phyloP scores from a whole-genome alignment of 129 eudicot species.

The Flaveria bidentis region DNA sequence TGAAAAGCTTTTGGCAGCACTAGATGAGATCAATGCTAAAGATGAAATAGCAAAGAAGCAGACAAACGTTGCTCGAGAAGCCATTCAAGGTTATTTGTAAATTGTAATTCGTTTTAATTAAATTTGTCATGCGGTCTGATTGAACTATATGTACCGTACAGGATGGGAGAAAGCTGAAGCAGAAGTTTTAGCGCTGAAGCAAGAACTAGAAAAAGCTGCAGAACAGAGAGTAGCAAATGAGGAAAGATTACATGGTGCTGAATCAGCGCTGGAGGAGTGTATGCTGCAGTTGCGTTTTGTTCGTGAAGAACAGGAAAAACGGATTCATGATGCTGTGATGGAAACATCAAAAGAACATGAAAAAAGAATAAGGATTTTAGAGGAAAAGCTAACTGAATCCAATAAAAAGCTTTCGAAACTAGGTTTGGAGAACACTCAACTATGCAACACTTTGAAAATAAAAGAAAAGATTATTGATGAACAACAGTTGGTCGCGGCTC shows the following conservation, averaged over 20 bases:
- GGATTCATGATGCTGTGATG: constrained; percentile 58
- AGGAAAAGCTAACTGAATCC: constrained; percentile 59
- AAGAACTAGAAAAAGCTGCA: constrained; percentile 67
- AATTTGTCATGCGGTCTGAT: not conserved
- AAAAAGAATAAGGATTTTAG: constrained; percentile 36
- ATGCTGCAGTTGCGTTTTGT: constrained; percentile 82
- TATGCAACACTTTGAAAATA: constrained; percentile 48
- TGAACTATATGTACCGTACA: constrained; percentile 25
- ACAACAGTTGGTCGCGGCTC: constrained; percentile 38
- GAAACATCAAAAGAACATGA: constrained; percentile 65
- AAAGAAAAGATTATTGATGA: constrained; percentile 66
- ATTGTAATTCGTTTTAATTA: not conserved
- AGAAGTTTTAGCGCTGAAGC: constrained; percentile 54
- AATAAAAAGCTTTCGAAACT: constrained; percentile 43
- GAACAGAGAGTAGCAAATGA: constrained; percentile 59
- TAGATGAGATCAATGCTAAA: constrained; percentile 57
- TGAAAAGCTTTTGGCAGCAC: constrained; percentile 66
- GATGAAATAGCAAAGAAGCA: constrained; percentile 63
- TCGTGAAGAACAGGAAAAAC: constrained; percentile 81
- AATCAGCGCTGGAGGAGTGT: constrained; percentile 80
- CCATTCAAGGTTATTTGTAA: constrained; percentile 62
- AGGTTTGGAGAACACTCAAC: constrained; percentile 56
- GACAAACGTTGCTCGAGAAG: constrained; percentile 70
- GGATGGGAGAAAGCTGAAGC: constrained; percentile 84
- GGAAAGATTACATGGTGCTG: constrained; percentile 55